A percentile compares a stretch with the other conserved stretches of the same genome.
These are phyloP conservation scores for Papiliotrema terrestris DNA, from an alignment of 1,284 basidiomycete genomes.

Conservation along the genomic window DNA sequence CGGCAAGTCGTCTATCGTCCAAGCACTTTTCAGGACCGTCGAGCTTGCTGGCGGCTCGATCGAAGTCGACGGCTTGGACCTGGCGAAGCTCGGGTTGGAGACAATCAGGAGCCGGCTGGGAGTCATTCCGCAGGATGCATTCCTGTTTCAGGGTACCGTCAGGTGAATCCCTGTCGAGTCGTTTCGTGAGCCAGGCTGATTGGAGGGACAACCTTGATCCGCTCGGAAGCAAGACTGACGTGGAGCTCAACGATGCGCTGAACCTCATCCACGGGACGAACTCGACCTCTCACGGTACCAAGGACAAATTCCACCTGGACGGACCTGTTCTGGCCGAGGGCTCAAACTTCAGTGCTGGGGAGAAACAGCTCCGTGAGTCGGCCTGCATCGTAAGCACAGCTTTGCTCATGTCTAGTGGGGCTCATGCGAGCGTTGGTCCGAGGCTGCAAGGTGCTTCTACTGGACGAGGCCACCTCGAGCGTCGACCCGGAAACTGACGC, in stretches of 20 bases:
- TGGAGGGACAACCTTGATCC: constrained; percentile 23
- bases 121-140: constrained; percentile 55
- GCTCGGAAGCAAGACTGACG: constrained; percentile 51
- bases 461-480: constrained; percentile 54
- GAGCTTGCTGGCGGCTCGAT: constrained; percentile 59
- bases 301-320: constrained; percentile 65
- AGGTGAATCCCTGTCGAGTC: constrained; percentile 26
- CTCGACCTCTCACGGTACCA: constrained; percentile 36
- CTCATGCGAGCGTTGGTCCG: constrained; percentile 67
- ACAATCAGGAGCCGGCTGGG: constrained; percentile 57
- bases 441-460: constrained; percentile 63
- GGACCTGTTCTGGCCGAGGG: constrained; percentile 34
- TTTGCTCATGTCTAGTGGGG: constrained; percentile 50
- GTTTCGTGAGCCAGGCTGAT: not conserved
- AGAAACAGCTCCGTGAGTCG: constrained; percentile 23
- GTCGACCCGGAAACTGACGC: constrained; percentile 77
- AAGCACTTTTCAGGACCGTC: constrained; percentile 64
- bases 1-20: constrained; percentile 59
- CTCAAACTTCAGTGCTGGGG: constrained; percentile 55
- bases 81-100: constrained; percentile 58
- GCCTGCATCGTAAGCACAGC: not conserved
- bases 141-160: constrained; percentile 38
- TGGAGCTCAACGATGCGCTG: constrained; percentile 54
- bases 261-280: constrained; percentile 51
- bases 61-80: constrained; percentile 60